A percentile compares a stretch with the other conserved stretches of the same genome.
Evolutionary conservation across 768 basidiomycete genomes (phyloP).

Genomic region (Obba rivulosa): DNA sequence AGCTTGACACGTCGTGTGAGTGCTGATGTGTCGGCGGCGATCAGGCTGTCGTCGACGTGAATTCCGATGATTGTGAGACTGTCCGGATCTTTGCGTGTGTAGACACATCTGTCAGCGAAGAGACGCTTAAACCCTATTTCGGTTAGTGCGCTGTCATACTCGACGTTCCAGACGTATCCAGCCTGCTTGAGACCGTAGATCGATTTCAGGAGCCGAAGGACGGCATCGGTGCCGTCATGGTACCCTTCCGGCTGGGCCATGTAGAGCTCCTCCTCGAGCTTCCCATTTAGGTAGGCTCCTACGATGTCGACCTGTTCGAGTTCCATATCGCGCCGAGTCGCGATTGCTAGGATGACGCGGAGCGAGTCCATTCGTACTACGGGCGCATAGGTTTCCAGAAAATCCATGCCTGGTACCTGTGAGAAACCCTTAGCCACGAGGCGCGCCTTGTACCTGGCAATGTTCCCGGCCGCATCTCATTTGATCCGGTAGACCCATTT

Average conservation of each 20-base stretch:
- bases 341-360: slow-evolving; percentile 26
- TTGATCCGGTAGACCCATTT: slow-evolving; percentile 32
- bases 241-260: slow-evolving; percentile 34
- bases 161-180: slow-evolving; percentile 23
- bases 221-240: slow-evolving; percentile 15
- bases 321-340: slow-evolving; percentile 28
- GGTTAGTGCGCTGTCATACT: not conserved
- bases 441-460: slow-evolving; percentile 30
- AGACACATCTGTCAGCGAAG: slow-evolving; percentile 5
- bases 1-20: slow-evolving; percentile 1
- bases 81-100: not conserved
- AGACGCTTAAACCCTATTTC: slow-evolving; percentile 5
- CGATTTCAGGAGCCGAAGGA: slow-evolving; percentile 6
- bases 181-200: slow-evolving; percentile 32
- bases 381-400: slow-evolving; percentile 20
- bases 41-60: slow-evolving; percentile 20
- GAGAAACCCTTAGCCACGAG: slow-evolving; percentile 34
- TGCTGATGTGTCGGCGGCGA: not conserved
- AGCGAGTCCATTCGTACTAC: slow-evolving; percentile 8
- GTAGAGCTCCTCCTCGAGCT: slow-evolving; percentile 34
- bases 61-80: slow-evolving; percentile 10
- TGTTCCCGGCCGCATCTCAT: slow-evolving; percentile 20
- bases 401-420: slow-evolving; percentile 31
- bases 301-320: slow-evolving; percentile 37
- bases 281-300: slow-evolving; percentile 31